Evolutionary conservation across 129 eudicot genomes (phyloP).

Genomic region (Daucus carota): DH1_v3.0 NC_030383.2:6059001-6059500

Average conservation of each 20-base stretch:
- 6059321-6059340: background rate
- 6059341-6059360: background rate
- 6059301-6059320: too few species aligned
- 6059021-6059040: slow-evolving; percentile 99
- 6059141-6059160: slow-evolving; percentile 34
- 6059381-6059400: background rate
- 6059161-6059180: background rate
- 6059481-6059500: slow-evolving; percentile 25
- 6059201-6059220: background rate
- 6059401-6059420: too few species aligned
- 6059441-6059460: slow-evolving; percentile 42
- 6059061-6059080: slow-evolving; percentile 28
- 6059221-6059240: background rate
- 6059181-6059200: too few species aligned
- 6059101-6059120: slow-evolving; percentile 26
- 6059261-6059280: too few species aligned
- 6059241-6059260: background rate
- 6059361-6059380: background rate
- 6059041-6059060: slow-evolving; percentile 42
- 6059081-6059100: slow-evolving; percentile 33
- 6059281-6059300: too few species aligned
- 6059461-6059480: slow-evolving; percentile 21
- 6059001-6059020: slow-evolving; percentile 32
- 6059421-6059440: background rate
- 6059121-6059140: slow-evolving; percentile 44